Evolutionary conservation across 2,329 filamentous ascomycete species (phyloP).

Genomic region (Ophiostoma sp.): DNA sequence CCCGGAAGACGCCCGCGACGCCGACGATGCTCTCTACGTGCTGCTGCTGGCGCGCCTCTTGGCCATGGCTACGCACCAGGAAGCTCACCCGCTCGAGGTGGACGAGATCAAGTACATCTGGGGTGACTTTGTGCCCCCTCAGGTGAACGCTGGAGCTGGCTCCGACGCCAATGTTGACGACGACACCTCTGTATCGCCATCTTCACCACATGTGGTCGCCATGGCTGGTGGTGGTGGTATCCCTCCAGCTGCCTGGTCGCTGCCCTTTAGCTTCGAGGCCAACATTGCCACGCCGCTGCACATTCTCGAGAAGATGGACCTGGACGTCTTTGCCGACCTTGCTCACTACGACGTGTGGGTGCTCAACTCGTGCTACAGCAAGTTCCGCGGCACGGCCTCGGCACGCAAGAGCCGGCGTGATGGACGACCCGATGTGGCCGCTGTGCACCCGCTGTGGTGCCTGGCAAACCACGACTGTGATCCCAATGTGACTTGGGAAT

Average conservation of each 20-base stretch:
- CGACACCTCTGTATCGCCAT: constrained; percentile 38
- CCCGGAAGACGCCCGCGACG: constrained; percentile 58
- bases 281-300: constrained; percentile 75
- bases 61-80: constrained; percentile 63
- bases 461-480: constrained; percentile 95
- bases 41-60: constrained; percentile 62
- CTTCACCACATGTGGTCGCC: background rate
- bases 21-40: constrained; percentile 62
- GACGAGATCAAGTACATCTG: constrained; percentile 67
- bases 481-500: constrained; percentile 93
- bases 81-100: constrained; percentile 63
- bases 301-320: constrained; percentile 79
- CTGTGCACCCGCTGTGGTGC: constrained; percentile 95
- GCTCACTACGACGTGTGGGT: constrained; percentile 73
- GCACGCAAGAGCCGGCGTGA: constrained; percentile 75
- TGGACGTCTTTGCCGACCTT: constrained; percentile 67
- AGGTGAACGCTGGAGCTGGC: constrained; percentile 57
- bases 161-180: too few species aligned
- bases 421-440: constrained; percentile 84
- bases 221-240: constrained; percentile 44
- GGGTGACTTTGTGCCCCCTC: constrained; percentile 62
- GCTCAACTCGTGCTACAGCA: constrained; percentile 87
- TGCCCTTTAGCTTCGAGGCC: constrained; percentile 76
- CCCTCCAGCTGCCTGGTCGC: constrained; percentile 63
- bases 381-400: constrained; percentile 90